Conservation (phyloP, 164 flowering plant genomes). For the Vitis labrusca region DNA sequence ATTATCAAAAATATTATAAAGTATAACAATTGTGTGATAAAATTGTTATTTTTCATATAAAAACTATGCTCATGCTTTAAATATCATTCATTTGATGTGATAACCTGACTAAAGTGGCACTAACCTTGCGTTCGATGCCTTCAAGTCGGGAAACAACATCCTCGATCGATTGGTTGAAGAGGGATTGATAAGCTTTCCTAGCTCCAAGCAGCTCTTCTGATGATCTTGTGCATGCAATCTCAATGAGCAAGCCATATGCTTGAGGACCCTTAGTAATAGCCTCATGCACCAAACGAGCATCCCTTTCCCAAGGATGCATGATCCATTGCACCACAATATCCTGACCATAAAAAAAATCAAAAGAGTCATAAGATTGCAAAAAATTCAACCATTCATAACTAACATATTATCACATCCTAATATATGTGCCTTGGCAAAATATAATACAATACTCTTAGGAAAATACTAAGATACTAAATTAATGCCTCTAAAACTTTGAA, state of each 20-base stretch:
- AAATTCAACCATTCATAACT: too few species aligned
- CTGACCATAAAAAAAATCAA: conserved; percentile 24
- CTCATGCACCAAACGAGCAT: conserved; percentile 65
- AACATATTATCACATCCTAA: too few species aligned
- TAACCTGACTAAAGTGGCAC: neutral
- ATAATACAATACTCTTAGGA: too few species aligned
- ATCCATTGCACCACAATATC: conserved; percentile 72
- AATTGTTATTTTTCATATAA: too few species aligned
- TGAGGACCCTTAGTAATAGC: conserved; percentile 44
- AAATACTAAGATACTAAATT: too few species aligned
- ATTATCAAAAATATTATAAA: too few species aligned
- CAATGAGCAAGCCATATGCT: conserved; percentile 46
- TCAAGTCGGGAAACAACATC: conserved; percentile 58
- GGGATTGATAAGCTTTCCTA: conserved; percentile 80
- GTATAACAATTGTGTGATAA: too few species aligned
- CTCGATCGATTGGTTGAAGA: conserved; percentile 72
- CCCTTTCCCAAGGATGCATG: conserved; percentile 91
- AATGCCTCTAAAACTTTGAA: too few species aligned
- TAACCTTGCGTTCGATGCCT: conserved; percentile 50
- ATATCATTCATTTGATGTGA: too few species aligned
- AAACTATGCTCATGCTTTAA: too few species aligned
- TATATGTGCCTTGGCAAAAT: too few species aligned
- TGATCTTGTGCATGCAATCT: conserved; percentile 76
- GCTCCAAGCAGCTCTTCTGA: conserved; percentile 81
- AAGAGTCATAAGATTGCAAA: too few species aligned